Evolutionary conservation across 148 eudicot genomes (phyloP).

Genomic region (Linanthus parryae): DNA sequence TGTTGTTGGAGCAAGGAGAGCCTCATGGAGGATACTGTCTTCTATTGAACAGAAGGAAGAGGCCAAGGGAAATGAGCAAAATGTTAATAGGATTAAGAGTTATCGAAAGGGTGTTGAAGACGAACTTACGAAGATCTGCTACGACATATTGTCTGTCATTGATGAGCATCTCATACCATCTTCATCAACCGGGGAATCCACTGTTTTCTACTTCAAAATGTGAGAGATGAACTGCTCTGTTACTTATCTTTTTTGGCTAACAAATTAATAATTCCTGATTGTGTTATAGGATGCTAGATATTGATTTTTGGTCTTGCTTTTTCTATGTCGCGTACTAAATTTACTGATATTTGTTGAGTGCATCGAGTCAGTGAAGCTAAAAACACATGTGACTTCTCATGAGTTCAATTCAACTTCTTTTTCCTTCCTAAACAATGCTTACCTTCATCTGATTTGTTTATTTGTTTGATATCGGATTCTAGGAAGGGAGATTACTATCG

Average conservation of each 20-base stretch:
- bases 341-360: too few relatives aligned
- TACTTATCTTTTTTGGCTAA: not conserved
- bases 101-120: slow-evolving; percentile 23
- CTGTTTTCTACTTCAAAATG: slow-evolving; percentile 27
- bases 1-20: slow-evolving; percentile 25
- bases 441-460: not conserved
- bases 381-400: not conserved
- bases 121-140: slow-evolving; percentile 21
- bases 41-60: slow-evolving; percentile 35
- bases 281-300: too few relatives aligned
- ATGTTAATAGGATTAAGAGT: slow-evolving; percentile 18
- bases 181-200: slow-evolving; percentile 22
- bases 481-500: slow-evolving; percentile 40
- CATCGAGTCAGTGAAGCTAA: too few relatives aligned
- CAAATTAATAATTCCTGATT: not conserved
- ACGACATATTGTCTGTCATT: slow-evolving; percentile 22
- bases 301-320: too few relatives aligned
- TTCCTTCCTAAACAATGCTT: not conserved
- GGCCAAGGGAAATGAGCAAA: slow-evolving; percentile 19
- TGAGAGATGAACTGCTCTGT: slow-evolving; percentile 2
- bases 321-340: too few relatives aligned
- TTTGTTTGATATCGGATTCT: not conserved
- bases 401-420: not conserved
- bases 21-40: slow-evolving; percentile 30
- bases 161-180: slow-evolving; percentile 27